A percentile compares a stretch with the other conserved stretches of the same genome.
These are phyloP conservation scores for Magnolia officinalis DNA, from an alignment of 164 flowering plant species.

Conservation along the genomic window DNA sequence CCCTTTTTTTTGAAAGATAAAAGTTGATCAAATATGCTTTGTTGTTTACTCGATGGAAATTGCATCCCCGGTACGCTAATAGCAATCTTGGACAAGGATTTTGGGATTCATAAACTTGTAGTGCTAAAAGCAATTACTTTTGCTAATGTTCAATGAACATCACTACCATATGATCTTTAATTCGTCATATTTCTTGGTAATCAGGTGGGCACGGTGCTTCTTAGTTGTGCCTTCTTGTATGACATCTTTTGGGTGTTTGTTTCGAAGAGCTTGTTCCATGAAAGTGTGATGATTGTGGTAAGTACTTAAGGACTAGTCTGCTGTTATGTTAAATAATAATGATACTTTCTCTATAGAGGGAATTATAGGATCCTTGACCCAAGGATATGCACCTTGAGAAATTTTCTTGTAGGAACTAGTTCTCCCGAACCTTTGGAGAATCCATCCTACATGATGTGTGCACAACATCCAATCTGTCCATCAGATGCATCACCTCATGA, in stretches of 20 bases:
- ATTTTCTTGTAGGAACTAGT: background rate
- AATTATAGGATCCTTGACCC: background rate
- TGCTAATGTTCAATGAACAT: no score
- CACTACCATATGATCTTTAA: background rate
- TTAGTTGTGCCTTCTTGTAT: constrained; percentile 88
- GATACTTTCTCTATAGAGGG: background rate
- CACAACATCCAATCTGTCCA: no score
- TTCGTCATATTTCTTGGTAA: background rate
- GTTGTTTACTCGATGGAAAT: no score
- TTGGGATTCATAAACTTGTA: no score
- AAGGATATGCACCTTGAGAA: background rate
- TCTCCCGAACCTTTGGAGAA: no score
- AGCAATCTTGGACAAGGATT: no score
- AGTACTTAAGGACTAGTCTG: constrained; percentile 19
- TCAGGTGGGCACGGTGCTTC: constrained; percentile 98
- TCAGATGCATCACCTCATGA: no score
- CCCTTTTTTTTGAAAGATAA: no score
- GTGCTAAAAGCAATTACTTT: no score
- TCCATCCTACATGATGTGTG: no score
- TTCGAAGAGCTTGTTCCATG: constrained; percentile 74
- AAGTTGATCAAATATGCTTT: no score
- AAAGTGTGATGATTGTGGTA: constrained; percentile 99
- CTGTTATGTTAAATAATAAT: background rate
- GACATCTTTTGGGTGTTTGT: constrained; percentile 98
- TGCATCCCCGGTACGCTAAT: no score